phyloP scores from a whole-genome alignment of 805 yeast genomes.

The Wickerhamomyces bisporus region DNA sequence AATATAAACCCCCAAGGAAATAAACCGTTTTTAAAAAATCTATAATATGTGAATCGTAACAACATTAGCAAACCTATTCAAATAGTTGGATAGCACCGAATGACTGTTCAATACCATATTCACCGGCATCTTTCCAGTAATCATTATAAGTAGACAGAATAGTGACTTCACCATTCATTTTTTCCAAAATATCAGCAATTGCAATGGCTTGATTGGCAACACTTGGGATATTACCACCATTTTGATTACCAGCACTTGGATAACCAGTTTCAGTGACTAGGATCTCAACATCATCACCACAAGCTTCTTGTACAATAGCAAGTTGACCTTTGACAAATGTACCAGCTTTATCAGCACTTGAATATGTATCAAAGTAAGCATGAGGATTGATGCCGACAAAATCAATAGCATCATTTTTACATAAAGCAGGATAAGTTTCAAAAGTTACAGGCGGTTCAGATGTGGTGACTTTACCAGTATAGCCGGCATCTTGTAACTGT shows the following conservation, averaged over 20 bases:
- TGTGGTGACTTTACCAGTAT: conserved; percentile 69
- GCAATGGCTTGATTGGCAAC: conserved; percentile 68
- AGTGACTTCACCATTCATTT: conserved; percentile 55
- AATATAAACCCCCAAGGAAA: background rate
- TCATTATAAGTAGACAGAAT: conserved; percentile 80
- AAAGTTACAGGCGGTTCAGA: conserved; percentile 86
- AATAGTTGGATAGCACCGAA: conserved; percentile 56
- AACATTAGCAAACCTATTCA: conserved; percentile 4
- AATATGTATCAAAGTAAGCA: conserved; percentile 67
- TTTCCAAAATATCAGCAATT: conserved; percentile 53
- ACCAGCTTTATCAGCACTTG: conserved; percentile 68
- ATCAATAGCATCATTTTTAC: conserved; percentile 66
- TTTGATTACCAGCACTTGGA: conserved; percentile 66
- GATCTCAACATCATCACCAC: conserved; percentile 48
- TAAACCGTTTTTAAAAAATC: no score
- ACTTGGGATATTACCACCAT: conserved; percentile 73
- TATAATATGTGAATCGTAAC: no score
- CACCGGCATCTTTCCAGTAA: conserved; percentile 83
- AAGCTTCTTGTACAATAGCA: conserved; percentile 44
- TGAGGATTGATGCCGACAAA: conserved; percentile 84
- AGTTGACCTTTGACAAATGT: conserved; percentile 62
- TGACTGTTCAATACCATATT: conserved; percentile 78
- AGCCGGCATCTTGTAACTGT: conserved; percentile 62
- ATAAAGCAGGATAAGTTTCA: conserved; percentile 57
- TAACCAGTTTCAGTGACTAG: conserved; percentile 84